These are phyloP conservation scores for Nigrospora sphaerica DNA, from an alignment of 2,329 filamentous ascomycete genomes.

Conservation along the genomic window DNA sequence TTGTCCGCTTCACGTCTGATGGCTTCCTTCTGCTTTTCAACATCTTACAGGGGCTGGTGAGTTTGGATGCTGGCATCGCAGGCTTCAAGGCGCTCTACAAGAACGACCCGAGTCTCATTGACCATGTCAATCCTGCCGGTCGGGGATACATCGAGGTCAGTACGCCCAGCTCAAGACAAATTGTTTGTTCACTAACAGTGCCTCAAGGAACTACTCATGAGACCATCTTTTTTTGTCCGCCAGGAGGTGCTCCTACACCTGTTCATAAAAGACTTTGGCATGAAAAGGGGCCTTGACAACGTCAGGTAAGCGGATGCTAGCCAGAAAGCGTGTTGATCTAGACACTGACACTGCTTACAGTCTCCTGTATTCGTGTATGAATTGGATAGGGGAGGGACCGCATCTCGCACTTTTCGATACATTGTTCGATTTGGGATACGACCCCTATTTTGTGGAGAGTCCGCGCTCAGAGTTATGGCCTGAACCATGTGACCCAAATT, in stretches of 20 bases:
- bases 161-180: too few species aligned
- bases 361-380: neutral
- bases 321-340: neutral
- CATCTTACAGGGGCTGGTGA: neutral
- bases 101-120: neutral
- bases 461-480: neutral
- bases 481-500: neutral
- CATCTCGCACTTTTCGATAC: neutral
- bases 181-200: neutral
- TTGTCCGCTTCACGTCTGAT: neutral
- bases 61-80: neutral
- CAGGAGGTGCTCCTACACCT: neutral
- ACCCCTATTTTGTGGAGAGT: neutral
- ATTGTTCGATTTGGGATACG: neutral
- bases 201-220: neutral
- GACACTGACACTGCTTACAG: neutral
- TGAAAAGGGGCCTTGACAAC: neutral
- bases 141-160: constrained; percentile 1
- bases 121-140: neutral
- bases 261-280: neutral
- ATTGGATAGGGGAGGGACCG: neutral
- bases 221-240: too few species aligned
- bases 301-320: neutral
- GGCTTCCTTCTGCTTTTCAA: neutral
- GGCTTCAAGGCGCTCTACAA: neutral